Percentiles rank a stretch among this genome's conserved stretches.
phyloP scores from a whole-genome alignment of 306 rosid genomes.

The Cucurbita ficifolia region DNA sequence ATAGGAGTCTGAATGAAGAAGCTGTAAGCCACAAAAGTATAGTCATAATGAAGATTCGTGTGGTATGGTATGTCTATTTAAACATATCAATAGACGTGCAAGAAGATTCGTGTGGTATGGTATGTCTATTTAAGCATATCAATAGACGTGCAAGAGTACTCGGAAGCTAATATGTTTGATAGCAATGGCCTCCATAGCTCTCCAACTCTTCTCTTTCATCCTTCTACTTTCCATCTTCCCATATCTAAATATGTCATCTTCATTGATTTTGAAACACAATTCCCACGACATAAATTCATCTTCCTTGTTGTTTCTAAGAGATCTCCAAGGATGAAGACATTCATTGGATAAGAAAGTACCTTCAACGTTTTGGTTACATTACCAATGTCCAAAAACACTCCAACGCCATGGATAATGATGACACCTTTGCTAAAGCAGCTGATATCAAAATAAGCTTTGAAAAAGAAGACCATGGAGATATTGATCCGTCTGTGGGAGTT shows the following conservation, averaged over 20 bases:
- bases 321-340: conserved; percentile 24
- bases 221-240: not conserved
- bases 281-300: conserved; percentile 7
- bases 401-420: not conserved
- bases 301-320: conserved; percentile 11
- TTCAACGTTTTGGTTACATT: conserved; percentile 25
- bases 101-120: no score
- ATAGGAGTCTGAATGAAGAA: no score
- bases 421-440: not conserved
- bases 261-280: not conserved
- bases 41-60: no score
- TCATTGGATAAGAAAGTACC: conserved; percentile 20
- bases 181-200: conserved; percentile 6
- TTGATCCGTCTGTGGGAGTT: not conserved
- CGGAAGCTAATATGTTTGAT: no score
- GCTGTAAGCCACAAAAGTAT: no score
- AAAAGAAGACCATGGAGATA: not conserved
- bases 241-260: not conserved
- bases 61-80: no score
- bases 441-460: conserved; percentile 2
- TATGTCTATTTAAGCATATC: no score
- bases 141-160: no score
- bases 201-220: not conserved
- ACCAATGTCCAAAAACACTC: not conserved
- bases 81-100: no score